A percentile compares a stretch with the other conserved stretches of the same genome.
Evolutionary conservation across 1,284 basidiomycete genomes (phyloP).

Genomic region (Mycena citricolor): DNA sequence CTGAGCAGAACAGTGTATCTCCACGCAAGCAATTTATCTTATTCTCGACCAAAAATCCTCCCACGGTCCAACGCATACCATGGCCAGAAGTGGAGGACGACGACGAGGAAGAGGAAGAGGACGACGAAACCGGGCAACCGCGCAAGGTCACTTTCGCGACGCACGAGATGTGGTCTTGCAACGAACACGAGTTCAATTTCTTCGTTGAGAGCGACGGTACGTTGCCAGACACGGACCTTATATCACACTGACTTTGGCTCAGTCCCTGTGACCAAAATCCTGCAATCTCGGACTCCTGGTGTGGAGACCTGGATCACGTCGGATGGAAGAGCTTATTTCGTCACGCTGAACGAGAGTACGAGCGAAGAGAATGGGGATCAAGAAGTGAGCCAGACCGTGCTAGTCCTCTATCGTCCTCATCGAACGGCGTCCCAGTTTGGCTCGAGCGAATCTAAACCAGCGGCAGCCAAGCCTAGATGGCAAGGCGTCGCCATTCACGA

Average conservation of each 20-base stretch:
- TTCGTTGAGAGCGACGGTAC: slow-evolving; percentile 67
- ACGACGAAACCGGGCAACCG: slow-evolving; percentile 32
- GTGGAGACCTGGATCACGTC: slow-evolving; percentile 82
- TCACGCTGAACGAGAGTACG: slow-evolving; percentile 51
- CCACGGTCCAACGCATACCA: slow-evolving; percentile 75
- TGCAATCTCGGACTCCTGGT: slow-evolving; percentile 54
- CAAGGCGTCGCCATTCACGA: slow-evolving; percentile 68
- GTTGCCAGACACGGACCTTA: slow-evolving; percentile 21
- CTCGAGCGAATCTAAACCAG: too few relatives aligned
- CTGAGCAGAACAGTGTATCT: slow-evolving; percentile 53
- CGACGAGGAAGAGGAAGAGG: slow-evolving; percentile 36
- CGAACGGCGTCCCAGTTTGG: too few relatives aligned
- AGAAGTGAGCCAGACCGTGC: too few relatives aligned
- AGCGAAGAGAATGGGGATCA: slow-evolving; percentile 11
- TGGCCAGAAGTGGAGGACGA: slow-evolving; percentile 66
- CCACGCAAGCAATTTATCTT: slow-evolving; percentile 65
- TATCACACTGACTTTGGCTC: neutral
- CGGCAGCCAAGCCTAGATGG: slow-evolving; percentile 54
- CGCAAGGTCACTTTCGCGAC: slow-evolving; percentile 30
- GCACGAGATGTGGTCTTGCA: slow-evolving; percentile 72
- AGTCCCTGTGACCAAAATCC: slow-evolving; percentile 64
- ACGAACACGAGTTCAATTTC: slow-evolving; percentile 72
- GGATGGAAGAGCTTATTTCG: slow-evolving; percentile 77
- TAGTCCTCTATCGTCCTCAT: too few relatives aligned
- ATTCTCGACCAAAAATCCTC: slow-evolving; percentile 71